Evolutionary conservation across 2,329 filamentous ascomycete genomes (phyloP), one percentile per base, ranked within the genome.

Genomic region (Phoma sp.): DNA sequence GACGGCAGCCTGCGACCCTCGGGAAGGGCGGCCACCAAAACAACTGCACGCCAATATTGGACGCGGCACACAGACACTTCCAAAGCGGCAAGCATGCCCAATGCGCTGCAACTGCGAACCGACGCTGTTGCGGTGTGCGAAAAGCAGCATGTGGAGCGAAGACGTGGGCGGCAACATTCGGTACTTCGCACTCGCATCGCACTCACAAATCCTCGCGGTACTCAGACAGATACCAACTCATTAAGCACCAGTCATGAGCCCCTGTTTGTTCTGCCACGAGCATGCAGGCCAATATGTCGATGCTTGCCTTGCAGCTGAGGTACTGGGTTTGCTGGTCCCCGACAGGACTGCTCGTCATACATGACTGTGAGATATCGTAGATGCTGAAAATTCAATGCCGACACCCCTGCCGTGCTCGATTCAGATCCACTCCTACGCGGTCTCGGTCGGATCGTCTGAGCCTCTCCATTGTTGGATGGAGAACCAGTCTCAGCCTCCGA

Each of bases 41-140:
- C 58, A 55, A 57, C 62, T 68, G 67, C 66, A 67, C 56, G 66
- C 61, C 62, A 67, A 68, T 71, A 71, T 71, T 71, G 67, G 61
- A 61, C 52, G 66, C 68, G 69, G 68, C 68, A 70, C 68, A 70
- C 67, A 68, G 61, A 59, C 60, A 38, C 32, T 47, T 59, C 64
- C 51, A 48, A 60, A 62, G 52, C 66, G 69, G 69, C 65, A 70
- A 56, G 59, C 53, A 61, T 59, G 56, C 65, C 60, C 62, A 65
- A 67, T 56, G 52, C 52, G 52, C 59, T 59, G 62, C 60, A 58
- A 68, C 58, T 44, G 58, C 65, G 55, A 58, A 55, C 38, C 62
- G 55, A 58, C 29, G 39, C 44, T 52, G 44, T 56, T 60, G 57
- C 60, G 59, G 55, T 64, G 60, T 59, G 60, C 47, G 42, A 57